Percentiles rank a stretch among this genome's conserved stretches.
These are phyloP conservation scores for Aspergillus leporis DNA, from an alignment of 495 filamentous ascomycete genomes.

Conservation along the genomic window DNA sequence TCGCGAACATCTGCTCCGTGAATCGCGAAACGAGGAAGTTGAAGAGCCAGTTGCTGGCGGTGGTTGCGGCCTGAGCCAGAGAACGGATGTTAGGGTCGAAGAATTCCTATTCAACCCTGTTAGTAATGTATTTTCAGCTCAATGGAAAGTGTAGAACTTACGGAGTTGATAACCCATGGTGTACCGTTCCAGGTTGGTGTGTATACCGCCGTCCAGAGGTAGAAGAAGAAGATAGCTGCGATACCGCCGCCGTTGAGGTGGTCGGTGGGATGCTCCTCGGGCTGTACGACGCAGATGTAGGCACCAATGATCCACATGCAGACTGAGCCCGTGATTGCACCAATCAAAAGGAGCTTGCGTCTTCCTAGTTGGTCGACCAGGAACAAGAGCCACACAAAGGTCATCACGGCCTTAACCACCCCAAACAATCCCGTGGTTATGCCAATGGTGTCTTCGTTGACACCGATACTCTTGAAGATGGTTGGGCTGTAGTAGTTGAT, in stretches of 20 bases:
- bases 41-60: constrained; percentile 73
- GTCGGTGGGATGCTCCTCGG: constrained; percentile 39
- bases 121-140: constrained; percentile 1
- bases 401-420: too few relatives aligned
- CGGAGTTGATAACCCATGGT: constrained; percentile 62
- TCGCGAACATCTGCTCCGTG: constrained; percentile 72
- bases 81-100: constrained; percentile 62
- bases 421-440: too few relatives aligned
- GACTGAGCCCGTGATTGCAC: constrained; percentile 64
- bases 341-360: constrained; percentile 66
- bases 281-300: constrained; percentile 62
- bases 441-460: too few relatives aligned
- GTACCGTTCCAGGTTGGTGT: constrained; percentile 73
- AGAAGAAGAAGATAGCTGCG: constrained; percentile 74
- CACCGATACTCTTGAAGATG: too few relatives aligned
- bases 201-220: constrained; percentile 75
- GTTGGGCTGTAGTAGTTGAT: too few relatives aligned
- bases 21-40: constrained; percentile 74
- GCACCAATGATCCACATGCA: constrained; percentile 75
- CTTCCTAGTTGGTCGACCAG: too few relatives aligned
- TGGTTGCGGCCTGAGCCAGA: constrained; percentile 67
- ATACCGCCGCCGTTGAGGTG: constrained; percentile 58
- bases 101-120: constrained; percentile 46
- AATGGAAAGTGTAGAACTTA: constrained; percentile 13
- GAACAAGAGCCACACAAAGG: too few relatives aligned